Evolutionary conservation across 163 green algal genomes (phyloP).

Genomic region (Prototheca cutis): DNA sequence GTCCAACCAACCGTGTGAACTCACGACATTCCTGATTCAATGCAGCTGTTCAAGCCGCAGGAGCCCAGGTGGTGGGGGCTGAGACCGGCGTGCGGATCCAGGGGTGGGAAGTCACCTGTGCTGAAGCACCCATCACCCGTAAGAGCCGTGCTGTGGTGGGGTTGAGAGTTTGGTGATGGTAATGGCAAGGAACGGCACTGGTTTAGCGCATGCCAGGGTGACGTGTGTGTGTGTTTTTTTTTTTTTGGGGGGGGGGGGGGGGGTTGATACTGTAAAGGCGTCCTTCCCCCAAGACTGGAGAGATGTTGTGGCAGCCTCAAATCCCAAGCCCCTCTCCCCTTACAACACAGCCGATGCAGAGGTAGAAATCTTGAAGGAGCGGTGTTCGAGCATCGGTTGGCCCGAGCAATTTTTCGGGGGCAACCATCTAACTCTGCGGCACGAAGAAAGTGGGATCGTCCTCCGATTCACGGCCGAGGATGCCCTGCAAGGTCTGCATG

Average conservation of each 20-base stretch:
- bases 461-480: constrained; percentile 65
- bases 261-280: no score
- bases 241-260: no score
- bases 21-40: no score
- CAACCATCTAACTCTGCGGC: constrained; percentile 55
- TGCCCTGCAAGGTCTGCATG: constrained; percentile 40
- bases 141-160: neutral
- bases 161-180: neutral
- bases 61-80: no score
- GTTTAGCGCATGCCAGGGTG: no score
- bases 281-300: no score
- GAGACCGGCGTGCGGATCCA: constrained; percentile 9
- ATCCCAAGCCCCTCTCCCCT: neutral
- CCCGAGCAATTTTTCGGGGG: constrained; percentile 81
- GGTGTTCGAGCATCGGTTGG: constrained; percentile 21
- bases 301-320: neutral
- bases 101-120: constrained; percentile 29
- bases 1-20: no score
- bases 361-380: constrained; percentile 33
- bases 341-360: constrained; percentile 41
- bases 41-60: no score
- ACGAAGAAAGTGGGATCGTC: constrained; percentile 46
- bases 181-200: neutral
- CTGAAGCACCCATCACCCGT: constrained; percentile 34
- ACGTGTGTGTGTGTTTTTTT: no score